A percentile compares a stretch with the other conserved stretches of the same genome.
phyloP scores from a whole-genome alignment of 2,329 filamentous ascomycete genomes.

The Exophiala dermatitidis region DNA sequence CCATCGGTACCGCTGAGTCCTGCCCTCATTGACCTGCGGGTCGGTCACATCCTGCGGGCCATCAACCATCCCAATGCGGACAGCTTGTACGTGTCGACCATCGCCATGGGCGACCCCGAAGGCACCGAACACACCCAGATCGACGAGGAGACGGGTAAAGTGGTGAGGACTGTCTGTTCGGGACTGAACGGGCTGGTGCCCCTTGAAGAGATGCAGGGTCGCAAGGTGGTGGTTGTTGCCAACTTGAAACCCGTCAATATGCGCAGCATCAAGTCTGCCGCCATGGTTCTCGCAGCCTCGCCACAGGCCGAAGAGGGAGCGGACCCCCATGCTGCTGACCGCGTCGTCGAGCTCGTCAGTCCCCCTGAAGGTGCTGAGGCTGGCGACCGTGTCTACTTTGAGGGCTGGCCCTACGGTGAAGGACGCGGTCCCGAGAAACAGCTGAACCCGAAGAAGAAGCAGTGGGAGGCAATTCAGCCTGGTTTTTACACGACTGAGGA shows the following conservation, averaged over 20 bases:
- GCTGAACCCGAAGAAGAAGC: constrained; percentile 98
- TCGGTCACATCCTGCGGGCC: constrained; percentile 95
- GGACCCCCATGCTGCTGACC: constrained; percentile 72
- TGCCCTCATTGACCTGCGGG: constrained; percentile 82
- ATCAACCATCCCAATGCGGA: constrained; percentile 95
- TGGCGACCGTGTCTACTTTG: constrained; percentile 84
- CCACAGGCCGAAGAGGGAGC: constrained; percentile 69
- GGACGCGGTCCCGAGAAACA: constrained; percentile 63
- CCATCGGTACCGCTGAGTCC: constrained; percentile 72
- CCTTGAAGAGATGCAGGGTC: constrained; percentile 90
- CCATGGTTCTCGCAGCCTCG: constrained; percentile 94
- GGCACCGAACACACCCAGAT: constrained; percentile 75
- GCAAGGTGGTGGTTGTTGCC: constrained; percentile 91
- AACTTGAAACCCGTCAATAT: constrained; percentile 99
- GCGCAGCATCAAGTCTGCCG: constrained; percentile 72
- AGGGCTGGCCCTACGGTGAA: constrained; percentile 80
- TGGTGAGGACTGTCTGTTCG: constrained; percentile 92
- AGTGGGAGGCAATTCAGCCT: constrained; percentile 95
- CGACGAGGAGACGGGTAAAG: constrained; percentile 77
- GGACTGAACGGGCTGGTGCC: constrained; percentile 89
- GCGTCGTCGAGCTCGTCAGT: constrained; percentile 71
- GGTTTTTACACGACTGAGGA: constrained; percentile 83
- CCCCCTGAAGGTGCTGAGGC: constrained; percentile 72
- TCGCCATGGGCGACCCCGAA: constrained; percentile 82
- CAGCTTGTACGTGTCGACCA: constrained; percentile 89